A percentile compares a stretch with the other conserved stretches of the same genome.
These are phyloP conservation scores for Austroboletus niveus DNA, from an alignment of 1,284 basidiomycete species.

Conservation along the genomic window DNA sequence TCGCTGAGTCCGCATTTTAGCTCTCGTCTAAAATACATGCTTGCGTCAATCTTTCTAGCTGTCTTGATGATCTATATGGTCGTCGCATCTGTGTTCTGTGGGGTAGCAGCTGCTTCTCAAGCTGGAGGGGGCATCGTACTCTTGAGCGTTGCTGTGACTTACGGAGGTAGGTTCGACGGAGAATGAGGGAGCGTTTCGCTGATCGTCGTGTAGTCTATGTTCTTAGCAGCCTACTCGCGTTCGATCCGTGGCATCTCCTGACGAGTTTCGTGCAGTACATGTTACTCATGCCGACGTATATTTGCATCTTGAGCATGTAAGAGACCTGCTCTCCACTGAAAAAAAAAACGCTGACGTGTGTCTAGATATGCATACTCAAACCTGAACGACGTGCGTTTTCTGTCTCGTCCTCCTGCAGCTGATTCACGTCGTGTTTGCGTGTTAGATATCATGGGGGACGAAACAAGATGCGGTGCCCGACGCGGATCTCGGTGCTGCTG, in stretches of 20 bases:
- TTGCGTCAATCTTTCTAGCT: conserved; percentile 76
- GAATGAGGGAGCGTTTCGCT: neutral
- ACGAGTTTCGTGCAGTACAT: conserved; percentile 91
- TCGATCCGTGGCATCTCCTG: conserved; percentile 93
- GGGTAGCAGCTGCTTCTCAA: conserved; percentile 65
- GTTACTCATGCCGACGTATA: conserved; percentile 83
- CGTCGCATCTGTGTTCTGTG: conserved; percentile 73
- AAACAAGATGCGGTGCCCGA: conserved; percentile 75
- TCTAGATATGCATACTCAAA: conserved; percentile 77
- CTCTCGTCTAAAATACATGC: conserved; percentile 82
- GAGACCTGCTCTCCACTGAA: conserved; percentile 21
- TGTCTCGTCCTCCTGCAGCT: neutral
- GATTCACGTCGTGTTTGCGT: neutral
- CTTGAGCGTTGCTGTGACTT: conserved; percentile 83
- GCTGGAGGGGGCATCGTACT: conserved; percentile 71
- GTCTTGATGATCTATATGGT: conserved; percentile 82
- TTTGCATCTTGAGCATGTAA: conserved; percentile 84
- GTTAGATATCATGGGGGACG: conserved; percentile 86
- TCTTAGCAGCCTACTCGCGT: conserved; percentile 77
- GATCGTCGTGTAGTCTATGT: conserved; percentile 56
- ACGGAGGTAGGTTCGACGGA: conserved; percentile 57
- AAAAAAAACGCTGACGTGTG: conserved; percentile 3
- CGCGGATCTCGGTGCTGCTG: conserved; percentile 77
- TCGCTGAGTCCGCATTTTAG: conserved; percentile 37
- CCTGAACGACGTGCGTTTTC: conserved; percentile 62